Base-by-base conservation (phyloP, 192 early-diverging fungal species). In the Dissophora ornata region DNA sequence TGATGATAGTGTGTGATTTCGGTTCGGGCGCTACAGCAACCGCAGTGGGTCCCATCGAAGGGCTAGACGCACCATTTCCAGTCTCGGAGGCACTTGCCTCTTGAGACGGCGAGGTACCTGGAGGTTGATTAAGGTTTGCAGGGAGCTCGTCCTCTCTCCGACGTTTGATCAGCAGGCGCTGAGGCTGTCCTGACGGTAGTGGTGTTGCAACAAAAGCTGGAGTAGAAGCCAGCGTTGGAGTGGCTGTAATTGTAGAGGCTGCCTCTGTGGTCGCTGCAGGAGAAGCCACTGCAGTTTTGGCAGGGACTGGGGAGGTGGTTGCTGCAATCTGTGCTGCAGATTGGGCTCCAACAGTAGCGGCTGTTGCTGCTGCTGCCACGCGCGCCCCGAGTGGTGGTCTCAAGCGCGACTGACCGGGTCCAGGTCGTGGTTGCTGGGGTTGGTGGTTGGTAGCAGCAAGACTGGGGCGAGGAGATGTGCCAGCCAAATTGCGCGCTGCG, bases 1-100 rank as follows among this genome's bases (percentile, higher is more conserved):
- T 70, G 44, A 80, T 68, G 59, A 67, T 24, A 69, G 46, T 65
- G 25, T 66, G 52, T 56, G 66, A 46, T 48, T 57, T 79, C 58
- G 67, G 61, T 52, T 64, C 79, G 28, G 51, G 47, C 19, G 32
- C 36, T 25, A 59, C 12, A 29, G 29, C 34, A 22, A 49, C 47
- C 45, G 61, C 15, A 49, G 48, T 61, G 28, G 75, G 25, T 65
- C 71, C 53, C 44, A 57, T 28, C 32, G 67, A 18, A n/a, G 58
- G 47, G 47, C 69, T 63, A 13, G 57, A 48, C 7, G 69, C 38
- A 40, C 48, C 67, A 25, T 66, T 56, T 65, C 67, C 59, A 47
- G 62, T 22, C 54, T 51, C 50, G 44, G 63, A 29, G 21, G 18
- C 4, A 3, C 46, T 21, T 12, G 44, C 15, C 19, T 26, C 28